Evolutionary conservation across 148 eudicot species (phyloP), one percentile per base, ranked within the genome.

Genomic region (Nepenthes gracilis): DNA sequence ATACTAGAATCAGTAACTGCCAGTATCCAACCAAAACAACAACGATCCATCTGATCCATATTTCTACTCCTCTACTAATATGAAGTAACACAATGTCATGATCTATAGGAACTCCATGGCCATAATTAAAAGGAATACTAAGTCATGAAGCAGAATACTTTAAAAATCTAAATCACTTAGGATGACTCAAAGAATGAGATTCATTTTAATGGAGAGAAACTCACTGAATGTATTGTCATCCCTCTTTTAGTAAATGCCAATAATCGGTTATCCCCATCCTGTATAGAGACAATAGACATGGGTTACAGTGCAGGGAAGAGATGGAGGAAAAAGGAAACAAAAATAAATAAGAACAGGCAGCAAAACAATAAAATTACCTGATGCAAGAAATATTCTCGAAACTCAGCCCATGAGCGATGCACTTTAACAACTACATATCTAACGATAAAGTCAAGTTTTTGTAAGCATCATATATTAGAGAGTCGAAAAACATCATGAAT

Each of bases 371-470:
- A 50, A 35, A 65, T 49, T 64, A 92, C 97, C 88, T 88, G 98
- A 35, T 65, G 71, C 54, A 33, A 77, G 81, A 85, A 92, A 75
- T 88, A 85, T 34, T 83, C 84, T 67, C 81, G 85, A 62, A 91
- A 91, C 33, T 83, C 86, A 36, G 77, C 67, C 97, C 97, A 92
- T 11, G 97, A 88, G 60, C 67, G 66, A 74, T 92, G 98, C 66
- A 82, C 88, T 79, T 92, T 92, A 38, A 92, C 96, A 51, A 92
- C 96, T 34, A 92, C 98, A 80, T 85, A 92, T 60, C 98, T 92
- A 43, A 55, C 52, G 45, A 57, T 48, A 53, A 55, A 70, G 77
- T 81, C 68, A 87, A 81, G 71, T 36, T 55, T 33, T 11, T 53
- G 14, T 54, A 47, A 62, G 23, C 43, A 52, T 49, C 35, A 35